A percentile compares a stretch with the other conserved stretches of the same genome.
These are phyloP conservation scores for Tetrastigma voinierianum DNA, from an alignment of 164 flowering plant genomes.

Conservation along the genomic window DNA sequence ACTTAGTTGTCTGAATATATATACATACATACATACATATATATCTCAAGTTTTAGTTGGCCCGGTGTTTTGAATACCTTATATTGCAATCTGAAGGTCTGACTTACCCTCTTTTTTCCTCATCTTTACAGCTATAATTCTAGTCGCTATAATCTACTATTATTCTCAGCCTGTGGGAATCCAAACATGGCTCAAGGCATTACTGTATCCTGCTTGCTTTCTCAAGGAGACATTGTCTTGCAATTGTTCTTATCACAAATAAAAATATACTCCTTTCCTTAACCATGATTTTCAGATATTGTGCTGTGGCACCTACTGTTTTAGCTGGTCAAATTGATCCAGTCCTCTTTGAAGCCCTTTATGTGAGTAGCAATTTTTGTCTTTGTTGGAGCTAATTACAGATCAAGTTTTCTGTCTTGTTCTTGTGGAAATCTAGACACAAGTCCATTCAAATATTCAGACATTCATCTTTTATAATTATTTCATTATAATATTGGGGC, in stretches of 20 bases:
- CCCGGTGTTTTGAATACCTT: neutral
- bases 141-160: conserved; percentile 79
- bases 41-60: no score
- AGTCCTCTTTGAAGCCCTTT: conserved; percentile 84
- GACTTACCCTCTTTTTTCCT: conserved; percentile 11
- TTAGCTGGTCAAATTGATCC: conserved; percentile 89
- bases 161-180: conserved; percentile 70
- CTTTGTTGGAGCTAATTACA: neutral
- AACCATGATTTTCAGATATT: conserved; percentile 53
- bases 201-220: conserved; percentile 64
- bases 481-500: neutral
- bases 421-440: neutral
- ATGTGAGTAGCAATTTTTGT: conserved; percentile 54
- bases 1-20: no score
- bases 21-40: no score
- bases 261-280: conserved; percentile 21
- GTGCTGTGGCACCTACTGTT: conserved; percentile 83
- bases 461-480: neutral
- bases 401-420: neutral
- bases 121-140: conserved; percentile 62
- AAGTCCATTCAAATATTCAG: neutral
- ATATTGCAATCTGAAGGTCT: neutral
- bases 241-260: neutral
- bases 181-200: conserved; percentile 65
- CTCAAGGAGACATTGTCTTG: neutral